Evolutionary conservation across 179 eudicot species (phyloP), one percentile per base, ranked within the genome.

Genomic region (Vitellaria paradoxa): DNA sequence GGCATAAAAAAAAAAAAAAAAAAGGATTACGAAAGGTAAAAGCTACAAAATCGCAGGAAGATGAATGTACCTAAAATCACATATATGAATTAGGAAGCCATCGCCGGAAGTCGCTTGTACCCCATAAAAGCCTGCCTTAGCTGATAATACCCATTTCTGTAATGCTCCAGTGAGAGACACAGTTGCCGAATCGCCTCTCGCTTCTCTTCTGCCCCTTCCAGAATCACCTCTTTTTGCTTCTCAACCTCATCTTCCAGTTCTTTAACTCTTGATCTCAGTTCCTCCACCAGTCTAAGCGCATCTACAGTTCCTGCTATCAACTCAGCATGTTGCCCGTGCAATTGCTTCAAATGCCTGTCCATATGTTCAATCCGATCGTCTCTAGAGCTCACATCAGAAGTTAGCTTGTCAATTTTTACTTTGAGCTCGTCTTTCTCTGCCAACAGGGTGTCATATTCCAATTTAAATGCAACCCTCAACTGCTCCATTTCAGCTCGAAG

Each of bases 111-210:
- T 65, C 85, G 87, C 75, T 82, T 91, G 72, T 89, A 85, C 71
- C 79, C 92, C 0, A 75, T 67, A 69, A 90, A 86, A 47, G 94
- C 92, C 81, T 89, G 78, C 62, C 92, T 85, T 59, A 94, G 88
- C 70, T 75, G 78, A 50, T 85, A 86, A 72, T 92, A 92, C 21
- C 88, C 91, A 63, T 67, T 80, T 74, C 97, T 83, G 62, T 94
- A 94, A 81, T 92, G 94, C 82, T 94, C 97, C 23, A 94, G 85
- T 1, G 97, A 89, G 86, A 88, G 87, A 78, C 97, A 94, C 65
- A 94, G 85, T 81, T 92, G 98, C 75, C 97, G 72, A 21, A 94
- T 94, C 1, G 88, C 98, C 84, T 94, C 98, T 56, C 96, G 79
- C 68, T 92, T 94, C 79, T 83, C 89, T 80, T 94, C 98, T 13